Evolutionary conservation across 768 basidiomycete genomes (phyloP).

Genomic region (Termitomyces sp.): DNA sequence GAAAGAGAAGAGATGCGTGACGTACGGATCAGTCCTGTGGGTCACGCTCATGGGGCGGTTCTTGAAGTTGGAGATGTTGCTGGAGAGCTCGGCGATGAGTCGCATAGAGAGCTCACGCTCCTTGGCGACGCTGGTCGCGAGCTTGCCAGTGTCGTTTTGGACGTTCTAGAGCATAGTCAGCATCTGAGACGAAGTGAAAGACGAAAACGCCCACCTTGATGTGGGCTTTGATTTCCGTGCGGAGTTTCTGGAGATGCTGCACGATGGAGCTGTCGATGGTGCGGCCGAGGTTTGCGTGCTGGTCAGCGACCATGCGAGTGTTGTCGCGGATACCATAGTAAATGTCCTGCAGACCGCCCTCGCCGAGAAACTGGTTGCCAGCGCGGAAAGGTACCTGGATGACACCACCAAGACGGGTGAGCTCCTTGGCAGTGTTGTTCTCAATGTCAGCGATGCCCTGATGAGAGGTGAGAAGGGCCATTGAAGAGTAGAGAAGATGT

Average conservation of each 20-base stretch:
- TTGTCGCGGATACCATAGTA: conserved; percentile 93
- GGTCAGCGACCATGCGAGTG: conserved; percentile 90
- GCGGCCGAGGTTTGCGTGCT: conserved; percentile 93
- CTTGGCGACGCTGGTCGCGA: conserved; percentile 87
- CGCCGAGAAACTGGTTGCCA: conserved; percentile 98
- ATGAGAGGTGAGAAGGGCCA: not conserved
- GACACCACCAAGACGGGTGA: conserved; percentile 90
- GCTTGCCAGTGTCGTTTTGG: conserved; percentile 93
- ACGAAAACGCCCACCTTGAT: conserved; percentile 69
- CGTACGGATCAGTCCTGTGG: conserved; percentile 81
- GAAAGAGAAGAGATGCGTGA: conserved; percentile 22
- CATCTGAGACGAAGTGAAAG: not conserved
- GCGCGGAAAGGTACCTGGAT: conserved; percentile 96
- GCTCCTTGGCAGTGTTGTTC: conserved; percentile 89
- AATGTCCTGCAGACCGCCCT: conserved; percentile 94
- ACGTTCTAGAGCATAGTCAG: conserved; percentile 55
- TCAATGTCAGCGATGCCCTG: conserved; percentile 79
- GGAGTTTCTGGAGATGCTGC: conserved; percentile 95
- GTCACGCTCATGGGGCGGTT: conserved; percentile 90
- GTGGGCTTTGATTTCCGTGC: conserved; percentile 95
- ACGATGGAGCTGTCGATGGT: conserved; percentile 98
- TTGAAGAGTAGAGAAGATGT: not conserved
- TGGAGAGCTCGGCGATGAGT: conserved; percentile 83
- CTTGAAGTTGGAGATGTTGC: conserved; percentile 87
- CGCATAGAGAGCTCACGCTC: conserved; percentile 88